A percentile compares a stretch with the other conserved stretches of the same genome.
These are phyloP conservation scores for Mycena sp. DNA, from an alignment of 1,284 basidiomycete species.

Conservation along the genomic window DNA sequence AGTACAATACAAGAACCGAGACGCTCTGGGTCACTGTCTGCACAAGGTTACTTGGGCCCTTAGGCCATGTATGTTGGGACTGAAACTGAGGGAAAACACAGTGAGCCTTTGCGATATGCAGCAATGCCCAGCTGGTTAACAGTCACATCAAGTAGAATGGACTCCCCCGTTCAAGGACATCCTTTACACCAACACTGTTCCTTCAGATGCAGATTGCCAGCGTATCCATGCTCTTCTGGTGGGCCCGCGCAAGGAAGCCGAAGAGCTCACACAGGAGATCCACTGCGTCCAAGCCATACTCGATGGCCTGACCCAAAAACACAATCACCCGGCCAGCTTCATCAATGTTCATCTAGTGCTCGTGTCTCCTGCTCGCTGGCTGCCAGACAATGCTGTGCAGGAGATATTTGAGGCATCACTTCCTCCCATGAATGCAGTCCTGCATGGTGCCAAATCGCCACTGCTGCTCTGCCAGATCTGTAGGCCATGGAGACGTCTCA, in stretches of 20 bases:
- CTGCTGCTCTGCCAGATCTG: conserved; percentile 25
- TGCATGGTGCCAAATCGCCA: conserved; percentile 19
- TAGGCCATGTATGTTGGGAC: too few relatives aligned
- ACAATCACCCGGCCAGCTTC: not conserved
- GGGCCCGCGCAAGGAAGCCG: not conserved
- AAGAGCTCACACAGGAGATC: not conserved
- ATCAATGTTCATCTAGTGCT: conserved; percentile 11
- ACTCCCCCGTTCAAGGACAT: not conserved
- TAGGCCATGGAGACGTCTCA: conserved; percentile 20
- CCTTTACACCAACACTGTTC: conserved; percentile 4
- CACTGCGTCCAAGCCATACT: not conserved
- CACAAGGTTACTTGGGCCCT: too few relatives aligned
- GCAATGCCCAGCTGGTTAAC: too few relatives aligned
- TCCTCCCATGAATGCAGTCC: conserved; percentile 15
- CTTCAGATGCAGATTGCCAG: not conserved
- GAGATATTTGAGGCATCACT: conserved; percentile 28
- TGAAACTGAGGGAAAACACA: too few relatives aligned
- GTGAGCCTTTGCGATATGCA: too few relatives aligned
- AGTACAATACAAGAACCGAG: too few relatives aligned
- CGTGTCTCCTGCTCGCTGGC: conserved; percentile 2
- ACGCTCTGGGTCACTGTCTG: too few relatives aligned
- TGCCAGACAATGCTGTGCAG: conserved; percentile 23
- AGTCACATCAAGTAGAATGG: too few relatives aligned
- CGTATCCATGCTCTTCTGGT: not conserved
- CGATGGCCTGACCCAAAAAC: not conserved